Base-by-base conservation (phyloP, 2,329 filamentous ascomycete species). In the Zymoseptoria passerinii region DNA sequence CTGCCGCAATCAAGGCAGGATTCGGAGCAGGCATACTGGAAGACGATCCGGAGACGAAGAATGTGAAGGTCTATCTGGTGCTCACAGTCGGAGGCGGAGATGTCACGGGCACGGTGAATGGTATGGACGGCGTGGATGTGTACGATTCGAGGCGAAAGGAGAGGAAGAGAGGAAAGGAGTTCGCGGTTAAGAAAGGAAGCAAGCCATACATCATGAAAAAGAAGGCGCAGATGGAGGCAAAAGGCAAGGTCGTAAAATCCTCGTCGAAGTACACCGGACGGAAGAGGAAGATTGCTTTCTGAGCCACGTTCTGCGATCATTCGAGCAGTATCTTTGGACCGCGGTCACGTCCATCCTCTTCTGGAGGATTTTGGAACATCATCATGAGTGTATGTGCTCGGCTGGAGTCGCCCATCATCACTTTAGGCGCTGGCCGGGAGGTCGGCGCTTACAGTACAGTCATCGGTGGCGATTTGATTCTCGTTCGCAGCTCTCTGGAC, bases 31-130 rank as follows among this genome's bases (percentile, higher is more conserved):
- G 94, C 76, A 82, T 99, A 35, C 78, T 99, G 52, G 92, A 97
- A 74, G 94, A 99, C 74, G 92, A 97, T 72, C 89, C 89, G 0
- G 92, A 91, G 50, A 99, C 94, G 44, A 99, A 99, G 81, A 96
- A 92, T 71, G 85, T 87, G 66, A 99, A 99, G 79, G 79, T 95
- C n/a, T 99, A 99, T 72, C 80, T 99, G 2, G 92, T 99, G 0
- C 77, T 99, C 29, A 96, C 91, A 0, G 94, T 96, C 1, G 94
- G 92, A 29, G 81, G 82, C 1, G 87, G 88, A 8, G 81, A 83
- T 52, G 96, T 99, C 63, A 96, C 92, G 0, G 88, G 89, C 5
- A 88, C 96, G 2, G 90, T 99, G 10, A 82, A 86, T 60, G 90
- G 89, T 1, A 90, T 97, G 90, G 89, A 94, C 19, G 88, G 67